These are phyloP conservation scores for Wickerhamomyces queroliae DNA, from an alignment of 805 yeast genomes.

Conservation along the genomic window DNA sequence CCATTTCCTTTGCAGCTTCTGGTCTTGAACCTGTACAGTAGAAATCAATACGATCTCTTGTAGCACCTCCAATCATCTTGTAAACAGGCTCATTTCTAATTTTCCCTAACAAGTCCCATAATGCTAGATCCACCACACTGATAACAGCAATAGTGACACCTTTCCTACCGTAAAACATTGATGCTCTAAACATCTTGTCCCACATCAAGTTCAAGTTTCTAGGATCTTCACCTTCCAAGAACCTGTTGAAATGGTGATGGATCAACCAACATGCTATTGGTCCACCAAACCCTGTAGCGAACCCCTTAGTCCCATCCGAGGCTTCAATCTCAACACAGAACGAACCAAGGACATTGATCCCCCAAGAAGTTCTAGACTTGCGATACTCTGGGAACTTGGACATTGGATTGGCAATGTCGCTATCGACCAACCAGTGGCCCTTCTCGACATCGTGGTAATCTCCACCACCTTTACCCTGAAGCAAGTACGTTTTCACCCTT, in stretches of 20 bases:
- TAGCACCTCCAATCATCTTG: slow-evolving; percentile 46
- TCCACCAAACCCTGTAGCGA: slow-evolving; percentile 50
- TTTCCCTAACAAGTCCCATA: slow-evolving; percentile 46
- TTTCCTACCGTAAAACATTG: slow-evolving; percentile 46
- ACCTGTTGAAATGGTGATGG: slow-evolving; percentile 39
- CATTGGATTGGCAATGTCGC: slow-evolving; percentile 43
- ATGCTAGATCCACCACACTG: slow-evolving; percentile 40
- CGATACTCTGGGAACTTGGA: slow-evolving; percentile 40
- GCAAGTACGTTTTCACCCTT: slow-evolving; percentile 35
- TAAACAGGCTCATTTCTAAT: slow-evolving; percentile 46
- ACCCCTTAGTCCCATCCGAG: slow-evolving; percentile 42
- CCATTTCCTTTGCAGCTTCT: slow-evolving; percentile 41
- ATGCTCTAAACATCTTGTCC: slow-evolving; percentile 44
- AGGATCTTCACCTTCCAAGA: slow-evolving; percentile 41
- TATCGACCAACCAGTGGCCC: slow-evolving; percentile 46
- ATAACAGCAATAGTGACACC: slow-evolving; percentile 43
- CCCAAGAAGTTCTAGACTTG: slow-evolving; percentile 41
- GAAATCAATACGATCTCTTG: slow-evolving; percentile 37
- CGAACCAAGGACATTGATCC: slow-evolving; percentile 44
- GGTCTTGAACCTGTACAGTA: slow-evolving; percentile 47
- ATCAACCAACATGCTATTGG: slow-evolving; percentile 44
- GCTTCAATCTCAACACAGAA: slow-evolving; percentile 44
- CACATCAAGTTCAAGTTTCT: slow-evolving; percentile 38
- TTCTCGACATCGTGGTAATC: slow-evolving; percentile 43
- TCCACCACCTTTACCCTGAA: slow-evolving; percentile 43